Percentiles rank a stretch among this genome's conserved stretches.
Evolutionary conservation across 1,284 basidiomycete species (phyloP).

Genomic region (Malassezia globosa): DNA sequence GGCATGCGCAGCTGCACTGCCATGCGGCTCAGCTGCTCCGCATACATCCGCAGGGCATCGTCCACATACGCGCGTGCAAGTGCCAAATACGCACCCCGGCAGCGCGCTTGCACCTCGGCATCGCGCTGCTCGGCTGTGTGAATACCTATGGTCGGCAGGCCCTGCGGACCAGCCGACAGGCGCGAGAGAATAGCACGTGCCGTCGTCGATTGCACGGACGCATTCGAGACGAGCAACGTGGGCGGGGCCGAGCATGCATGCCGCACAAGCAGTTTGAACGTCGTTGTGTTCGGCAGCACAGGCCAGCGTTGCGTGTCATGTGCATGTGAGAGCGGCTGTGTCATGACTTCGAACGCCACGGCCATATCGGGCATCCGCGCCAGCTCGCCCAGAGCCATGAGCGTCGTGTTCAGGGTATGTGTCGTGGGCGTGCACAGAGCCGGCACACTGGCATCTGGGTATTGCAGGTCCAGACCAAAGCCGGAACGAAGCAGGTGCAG

Average conservation of each 20-base stretch:
- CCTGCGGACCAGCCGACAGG: neutral
- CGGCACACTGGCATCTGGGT: conserved; percentile 20
- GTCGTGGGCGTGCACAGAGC: conserved; percentile 18
- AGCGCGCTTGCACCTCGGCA: conserved; percentile 23
- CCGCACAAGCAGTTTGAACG: conserved; percentile 26
- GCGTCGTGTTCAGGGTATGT: conserved; percentile 39
- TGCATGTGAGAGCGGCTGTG: conserved; percentile 22
- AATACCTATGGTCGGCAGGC: conserved; percentile 13
- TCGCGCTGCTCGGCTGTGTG: conserved; percentile 20
- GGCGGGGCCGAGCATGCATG: conserved; percentile 30
- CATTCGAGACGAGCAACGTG: conserved; percentile 24
- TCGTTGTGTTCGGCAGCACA: conserved; percentile 30
- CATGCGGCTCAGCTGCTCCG: conserved; percentile 6
- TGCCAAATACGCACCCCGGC: conserved; percentile 17
- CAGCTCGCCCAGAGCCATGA: conserved; percentile 44
- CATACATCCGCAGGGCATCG: conserved; percentile 13
- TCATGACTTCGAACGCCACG: conserved; percentile 35
- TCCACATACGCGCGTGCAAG: conserved; percentile 16
- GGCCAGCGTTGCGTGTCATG: neutral
- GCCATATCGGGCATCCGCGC: conserved; percentile 38
- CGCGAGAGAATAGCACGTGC: conserved; percentile 6
- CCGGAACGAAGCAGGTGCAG: conserved; percentile 26
- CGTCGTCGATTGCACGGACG: conserved; percentile 12
- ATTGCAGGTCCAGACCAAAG: conserved; percentile 34
- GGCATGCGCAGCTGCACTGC: conserved; percentile 23